Evolutionary conservation across 768 basidiomycete species (phyloP), one percentile per base, ranked within the genome.

Genomic region (Leccinum longicurvipes): DNA sequence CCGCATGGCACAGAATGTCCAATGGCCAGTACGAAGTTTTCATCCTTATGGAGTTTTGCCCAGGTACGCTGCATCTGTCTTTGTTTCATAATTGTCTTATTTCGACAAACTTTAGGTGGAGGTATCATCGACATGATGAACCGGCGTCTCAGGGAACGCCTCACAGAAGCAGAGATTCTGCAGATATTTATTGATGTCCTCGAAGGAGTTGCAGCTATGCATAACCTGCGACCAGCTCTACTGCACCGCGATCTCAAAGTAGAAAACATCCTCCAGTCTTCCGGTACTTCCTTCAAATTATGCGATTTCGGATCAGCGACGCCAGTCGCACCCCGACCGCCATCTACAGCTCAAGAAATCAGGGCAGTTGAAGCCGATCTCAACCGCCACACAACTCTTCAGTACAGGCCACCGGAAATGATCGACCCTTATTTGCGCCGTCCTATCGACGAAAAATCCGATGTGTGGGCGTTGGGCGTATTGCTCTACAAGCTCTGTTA

Each of bases 51-150:
- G 97, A 99, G 69, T 97, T 87, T 72, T 96, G 93, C 71, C 80
- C 92, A 59, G 95, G 94, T 87, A 67, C 60, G 81, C 24, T 53
- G 50, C 39, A 6, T 49, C 19, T 23, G 21, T 14, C 47, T 54
- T 15, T 47, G n/a, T 3, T 6, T 11, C 46, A 46, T 32, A 25
- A 32, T 39, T 36, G 64, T 41, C 64, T 60, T 47, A 60, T 53
- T 50, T 36, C 25, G 44, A 36, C 51, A 14, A 29, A 50, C 12
- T 24, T 2, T 60, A 93, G 94, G 94, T 47, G 97, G 97, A 36
- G 97, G 97, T 32, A 98, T 99, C 61, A 98, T 99, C 73, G 97
- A 99, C 75, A 94, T 98, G 88, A 94, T 99, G 91, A 99, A 99
- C 73, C 85, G 94, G 62, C 84, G 97, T 51, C 80, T 99, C 46